Evolutionary conservation across 2,329 filamentous ascomycete genomes (phyloP).

Genomic region (Pseudocercospora fijiensis): DNA sequence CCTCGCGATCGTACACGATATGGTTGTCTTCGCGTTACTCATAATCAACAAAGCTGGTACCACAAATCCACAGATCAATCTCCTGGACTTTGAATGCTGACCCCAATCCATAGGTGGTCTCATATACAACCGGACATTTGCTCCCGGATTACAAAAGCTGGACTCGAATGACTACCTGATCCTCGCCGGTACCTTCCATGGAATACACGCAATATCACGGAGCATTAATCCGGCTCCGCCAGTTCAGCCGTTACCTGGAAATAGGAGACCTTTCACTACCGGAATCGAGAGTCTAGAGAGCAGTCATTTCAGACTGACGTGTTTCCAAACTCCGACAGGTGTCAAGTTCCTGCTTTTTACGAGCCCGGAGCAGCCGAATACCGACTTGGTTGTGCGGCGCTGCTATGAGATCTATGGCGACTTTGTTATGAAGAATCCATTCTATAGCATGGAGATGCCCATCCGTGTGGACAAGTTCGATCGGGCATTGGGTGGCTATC

Average conservation of each 20-base stretch:
- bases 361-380: slow-evolving; percentile 81
- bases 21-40: slow-evolving; percentile 92
- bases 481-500: slow-evolving; percentile 52
- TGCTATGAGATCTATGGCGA: slow-evolving; percentile 95
- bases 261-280: slow-evolving; percentile 57
- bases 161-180: slow-evolving; percentile 96
- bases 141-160: slow-evolving; percentile 81
- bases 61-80: background rate
- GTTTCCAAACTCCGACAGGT: slow-evolving; percentile 91
- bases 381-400: slow-evolving; percentile 76
- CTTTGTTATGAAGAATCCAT: slow-evolving; percentile 99
- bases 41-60: slow-evolving; percentile 92
- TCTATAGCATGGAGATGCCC: slow-evolving; percentile 97
- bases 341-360: slow-evolving; percentile 96
- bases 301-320: slow-evolving; percentile 91
- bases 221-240: slow-evolving; percentile 48
- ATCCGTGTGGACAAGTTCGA: slow-evolving; percentile 95
- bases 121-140: slow-evolving; percentile 93
- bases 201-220: slow-evolving; percentile 65
- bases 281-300: slow-evolving; percentile 92
- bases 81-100: slow-evolving; percentile 38
- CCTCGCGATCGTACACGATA: slow-evolving; percentile 43
- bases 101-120: slow-evolving; percentile 56
- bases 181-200: slow-evolving; percentile 94
- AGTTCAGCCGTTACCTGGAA: slow-evolving; percentile 32